Conservation (phyloP, 1,284 basidiomycete genomes). For the Ceratobasidium sp. region DNA sequence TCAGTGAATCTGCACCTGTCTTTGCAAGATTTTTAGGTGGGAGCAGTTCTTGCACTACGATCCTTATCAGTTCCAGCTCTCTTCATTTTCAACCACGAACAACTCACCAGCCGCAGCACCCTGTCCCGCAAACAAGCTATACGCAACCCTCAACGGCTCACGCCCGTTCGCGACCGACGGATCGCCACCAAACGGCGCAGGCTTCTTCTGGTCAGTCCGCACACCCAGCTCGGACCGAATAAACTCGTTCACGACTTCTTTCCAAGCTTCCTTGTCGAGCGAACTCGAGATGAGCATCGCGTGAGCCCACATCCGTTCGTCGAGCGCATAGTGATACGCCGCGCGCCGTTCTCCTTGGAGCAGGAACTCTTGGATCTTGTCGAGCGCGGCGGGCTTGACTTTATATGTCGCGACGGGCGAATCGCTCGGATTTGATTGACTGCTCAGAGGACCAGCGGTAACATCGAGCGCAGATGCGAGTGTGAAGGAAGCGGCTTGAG, state of each 20-base stretch:
- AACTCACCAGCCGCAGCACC: slow-evolving; percentile 79
- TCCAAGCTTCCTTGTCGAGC: slow-evolving; percentile 94
- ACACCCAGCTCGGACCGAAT: slow-evolving; percentile 81
- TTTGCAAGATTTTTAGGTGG: slow-evolving; percentile 69
- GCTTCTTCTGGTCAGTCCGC: slow-evolving; percentile 46
- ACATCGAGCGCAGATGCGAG: slow-evolving; percentile 48
- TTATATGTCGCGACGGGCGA: slow-evolving; percentile 57
- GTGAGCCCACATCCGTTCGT: slow-evolving; percentile 94
- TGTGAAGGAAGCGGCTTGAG: slow-evolving; percentile 33
- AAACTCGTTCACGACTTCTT: slow-evolving; percentile 90
- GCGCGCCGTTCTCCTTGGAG: slow-evolving; percentile 86
- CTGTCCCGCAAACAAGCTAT: slow-evolving; percentile 89
- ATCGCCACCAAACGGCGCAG: slow-evolving; percentile 34
- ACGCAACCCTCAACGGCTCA: slow-evolving; percentile 85
- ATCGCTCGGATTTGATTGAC: slow-evolving; percentile 53
- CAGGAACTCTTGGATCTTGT: slow-evolving; percentile 83
- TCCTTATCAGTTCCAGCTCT: slow-evolving; percentile 32
- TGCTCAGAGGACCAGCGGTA: slow-evolving; percentile 20
- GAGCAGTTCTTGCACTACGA: slow-evolving; percentile 80
- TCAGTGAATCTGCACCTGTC: slow-evolving; percentile 60
- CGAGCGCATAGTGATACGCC: slow-evolving; percentile 90
- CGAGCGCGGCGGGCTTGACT: slow-evolving; percentile 72
- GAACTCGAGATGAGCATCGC: slow-evolving; percentile 96
- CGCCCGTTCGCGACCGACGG: slow-evolving; percentile 64
- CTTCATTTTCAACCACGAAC: too few relatives aligned